Percentiles rank a stretch among this genome's conserved stretches.
Conservation (phyloP, 2,329 filamentous ascomycete species). For the Pyricularia sp. region DNA sequence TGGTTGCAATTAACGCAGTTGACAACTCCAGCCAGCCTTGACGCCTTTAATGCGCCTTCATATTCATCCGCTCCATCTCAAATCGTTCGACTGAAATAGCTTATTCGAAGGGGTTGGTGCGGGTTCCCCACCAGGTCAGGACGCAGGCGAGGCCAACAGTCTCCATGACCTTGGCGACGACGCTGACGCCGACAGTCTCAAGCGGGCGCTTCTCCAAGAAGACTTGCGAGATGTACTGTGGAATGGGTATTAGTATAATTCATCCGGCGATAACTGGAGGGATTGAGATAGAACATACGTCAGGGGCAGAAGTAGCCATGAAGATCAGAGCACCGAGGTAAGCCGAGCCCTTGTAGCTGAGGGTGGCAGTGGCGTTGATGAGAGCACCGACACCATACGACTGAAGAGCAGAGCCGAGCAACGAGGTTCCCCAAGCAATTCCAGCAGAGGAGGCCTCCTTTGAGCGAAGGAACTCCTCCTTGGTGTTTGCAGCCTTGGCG, state of each 20-base stretch:
- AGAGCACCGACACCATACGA: constrained; percentile 80
- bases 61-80: background rate
- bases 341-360: constrained; percentile 93
- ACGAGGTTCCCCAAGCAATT: constrained; percentile 78
- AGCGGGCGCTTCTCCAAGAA: constrained; percentile 84
- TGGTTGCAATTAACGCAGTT: background rate
- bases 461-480: constrained; percentile 90
- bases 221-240: constrained; percentile 71
- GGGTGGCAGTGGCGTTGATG: constrained; percentile 87
- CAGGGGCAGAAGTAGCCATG: constrained; percentile 75
- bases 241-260: constrained; percentile 7
- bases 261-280: background rate
- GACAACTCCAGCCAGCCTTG: background rate
- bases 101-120: constrained; percentile 84
- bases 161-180: constrained; percentile 76
- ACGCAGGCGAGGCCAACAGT: constrained; percentile 84
- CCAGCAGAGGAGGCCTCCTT: constrained; percentile 84
- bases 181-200: constrained; percentile 78
- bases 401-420: constrained; percentile 80
- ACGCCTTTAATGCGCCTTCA: background rate
- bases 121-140: constrained; percentile 95
- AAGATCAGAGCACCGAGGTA: constrained; percentile 90
- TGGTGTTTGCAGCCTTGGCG: constrained; percentile 77
- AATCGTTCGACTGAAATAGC: constrained; percentile 7
- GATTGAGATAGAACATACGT: constrained; percentile 42